Evolutionary conservation across 179 eudicot species (phyloP).

Genomic region (Silene noctiflora): DNA sequence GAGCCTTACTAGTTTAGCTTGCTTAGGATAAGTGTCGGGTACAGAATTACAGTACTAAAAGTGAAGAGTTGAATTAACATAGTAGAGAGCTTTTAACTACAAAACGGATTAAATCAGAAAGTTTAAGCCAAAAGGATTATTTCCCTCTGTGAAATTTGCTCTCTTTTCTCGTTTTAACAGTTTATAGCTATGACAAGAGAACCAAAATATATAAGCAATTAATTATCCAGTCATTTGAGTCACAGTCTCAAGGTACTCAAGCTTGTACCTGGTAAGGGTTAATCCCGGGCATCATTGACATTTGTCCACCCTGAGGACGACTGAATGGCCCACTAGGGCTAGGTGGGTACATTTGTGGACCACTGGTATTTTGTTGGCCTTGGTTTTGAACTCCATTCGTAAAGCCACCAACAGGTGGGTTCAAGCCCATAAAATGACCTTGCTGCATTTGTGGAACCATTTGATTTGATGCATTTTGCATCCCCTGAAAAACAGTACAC

Average conservation of each 20-base stretch:
- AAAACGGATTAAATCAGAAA: not conserved
- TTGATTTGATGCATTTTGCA: constrained; percentile 74
- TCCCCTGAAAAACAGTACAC: constrained; percentile 36
- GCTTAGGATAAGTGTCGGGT: too few species aligned
- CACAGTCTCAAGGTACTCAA: not conserved
- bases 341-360: constrained; percentile 69
- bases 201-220: not conserved
- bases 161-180: not conserved
- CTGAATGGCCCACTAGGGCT: constrained; percentile 57
- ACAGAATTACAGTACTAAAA: too few species aligned
- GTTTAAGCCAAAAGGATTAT: not conserved
- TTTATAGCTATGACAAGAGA: not conserved
- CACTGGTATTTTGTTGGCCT: constrained; percentile 58
- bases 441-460: constrained; percentile 81
- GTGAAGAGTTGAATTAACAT: too few species aligned
- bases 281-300: constrained; percentile 84
- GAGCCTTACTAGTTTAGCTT: too few species aligned
- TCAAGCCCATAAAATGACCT: constrained; percentile 79
- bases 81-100: not conserved
- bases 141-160: not conserved
- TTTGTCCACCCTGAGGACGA: constrained; percentile 82
- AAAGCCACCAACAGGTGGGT: constrained; percentile 55
- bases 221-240: not conserved
- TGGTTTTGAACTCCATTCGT: constrained; percentile 65
- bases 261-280: constrained; percentile 77